Evolutionary conservation across 257 asterid genomes (phyloP), one percentile per base, ranked within the genome.

Genomic region (Hygrophila difformis): DNA sequence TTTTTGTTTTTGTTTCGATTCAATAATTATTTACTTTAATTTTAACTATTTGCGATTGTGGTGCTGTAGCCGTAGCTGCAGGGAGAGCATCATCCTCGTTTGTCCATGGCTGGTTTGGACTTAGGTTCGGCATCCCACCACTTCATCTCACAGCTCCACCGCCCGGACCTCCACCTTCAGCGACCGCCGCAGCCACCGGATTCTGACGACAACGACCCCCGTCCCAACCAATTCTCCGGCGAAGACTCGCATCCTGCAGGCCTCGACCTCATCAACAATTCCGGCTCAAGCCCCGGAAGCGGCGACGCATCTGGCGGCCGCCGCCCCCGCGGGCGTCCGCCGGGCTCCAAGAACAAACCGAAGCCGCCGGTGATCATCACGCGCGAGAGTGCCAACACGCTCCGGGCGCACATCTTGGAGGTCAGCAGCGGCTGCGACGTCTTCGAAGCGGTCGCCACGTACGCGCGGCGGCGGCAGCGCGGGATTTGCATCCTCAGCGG

Each of bases 351-450:
- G 47, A 86, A 86, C 74, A 86, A 82, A 56, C 77, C 84, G 0
- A 79, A 77, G 19, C 94, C 96, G 1, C 96, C 96, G 8, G 96
- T 86, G 39, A 86, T 86, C 56, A 76, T 86, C 17, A 82, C 94
- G 2, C 75, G 87, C 4, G 96, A 87, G 21, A 87, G 96, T 59
- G 84, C 94, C 8, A 87, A 87, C 73, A 74, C 96, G 3, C 89
- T 87, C 48, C 84, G 94, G 39, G 94, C 93, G 8, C 96, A 87
- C 73, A 82, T 87, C 8, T 67, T 82, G 7, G 96, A 87, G 59
- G 76, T 87, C 5, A 51, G 68, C 46, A 63, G 56, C 44, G 96
- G 96, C n/a, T 71, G 81, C 56, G 94, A 87, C 59, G 94, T 87
- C 43, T 87, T 87, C 47, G 96, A 82, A 34, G 77, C 93, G 3